Evolutionary conservation across 257 asterid species (phyloP), one percentile per base, ranked within the genome.

Genomic region (Forsythia suspensa): DNA sequence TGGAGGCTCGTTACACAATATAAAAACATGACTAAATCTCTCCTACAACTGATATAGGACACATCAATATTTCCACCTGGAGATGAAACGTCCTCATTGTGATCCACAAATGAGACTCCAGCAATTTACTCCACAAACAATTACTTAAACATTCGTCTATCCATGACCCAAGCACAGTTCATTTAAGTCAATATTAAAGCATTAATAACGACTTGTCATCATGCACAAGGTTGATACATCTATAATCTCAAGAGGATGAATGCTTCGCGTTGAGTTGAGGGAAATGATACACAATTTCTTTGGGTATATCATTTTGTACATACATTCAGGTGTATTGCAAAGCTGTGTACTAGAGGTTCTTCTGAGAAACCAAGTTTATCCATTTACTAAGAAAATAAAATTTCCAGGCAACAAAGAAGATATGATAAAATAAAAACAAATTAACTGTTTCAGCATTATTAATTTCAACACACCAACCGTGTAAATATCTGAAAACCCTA

Each of bases 401-500:
- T 55, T 9, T 55, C 65, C 29, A 55, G 29, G 57, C n/a, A 11
- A 46, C 55, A 46, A 12, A 3, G 55, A 48, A 48, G 57, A 13
- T 13, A 15, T 48, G 57, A 13, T 48, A 48, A 48, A 48, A 48
- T 48, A 24, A 55, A 21, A 44, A 46, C 76, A 81, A 11, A 69
- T 3, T 11, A 29, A 15, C 34, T 51, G 67, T 71, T 65, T 76
- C 20, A 68, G 21, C 73, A 42, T 78, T 36, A 63, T 77, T 68
- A 80, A 40, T 13, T 77, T 77, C 48, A 18, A 66, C 76, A 70
- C 44, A 68, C 21, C n/a, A 61, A 42, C 39, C 77, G 12, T 15
- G 29, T 48, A 74, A 72, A 72, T 63, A 67, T 39, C 81, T 37
- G 70, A 77, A 75, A 80, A 85, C 21, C 74, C 82, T 70, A 82